Evolutionary conservation across 2,329 filamentous ascomycete species (phyloP).

Genomic region (Cladosporium cucumerinum): DNA sequence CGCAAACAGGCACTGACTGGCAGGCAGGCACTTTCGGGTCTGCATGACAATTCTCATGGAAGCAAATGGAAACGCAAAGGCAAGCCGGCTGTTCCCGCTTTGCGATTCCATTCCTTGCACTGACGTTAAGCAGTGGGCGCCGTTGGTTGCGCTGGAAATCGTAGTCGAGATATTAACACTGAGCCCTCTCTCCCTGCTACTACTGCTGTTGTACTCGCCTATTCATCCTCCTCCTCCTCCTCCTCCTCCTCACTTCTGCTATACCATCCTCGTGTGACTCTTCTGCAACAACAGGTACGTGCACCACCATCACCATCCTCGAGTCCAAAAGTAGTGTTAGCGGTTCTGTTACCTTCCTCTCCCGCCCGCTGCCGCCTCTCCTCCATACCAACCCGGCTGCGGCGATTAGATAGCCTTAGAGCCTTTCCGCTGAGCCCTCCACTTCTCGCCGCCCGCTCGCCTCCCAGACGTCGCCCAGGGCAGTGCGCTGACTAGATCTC

Average conservation of each 20-base stretch:
- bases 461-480: not conserved
- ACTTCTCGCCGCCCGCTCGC: not conserved
- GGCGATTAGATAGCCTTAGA: constrained; percentile 14
- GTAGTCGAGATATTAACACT: constrained; percentile 3
- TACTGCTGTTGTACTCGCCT: too few relatives aligned
- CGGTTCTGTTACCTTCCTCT: not conserved
- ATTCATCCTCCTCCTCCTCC: not conserved
- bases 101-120: not conserved
- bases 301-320: not conserved
- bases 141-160: constrained; percentile 7
- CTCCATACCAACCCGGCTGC: constrained; percentile 1
- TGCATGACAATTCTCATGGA: constrained; percentile 7
- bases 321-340: not conserved
- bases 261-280: not conserved
- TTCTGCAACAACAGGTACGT: constrained; percentile 9
- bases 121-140: constrained; percentile 3
- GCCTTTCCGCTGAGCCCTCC: constrained; percentile 7
- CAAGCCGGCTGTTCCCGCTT: not conserved
- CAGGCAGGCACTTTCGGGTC: not conserved
- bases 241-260: not conserved
- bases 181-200: not conserved
- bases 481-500: constrained; percentile 6
- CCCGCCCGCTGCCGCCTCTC: not conserved
- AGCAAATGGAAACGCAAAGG: constrained; percentile 1
- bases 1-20: too few relatives aligned